Base-by-base conservation (phyloP, 306 rosid genomes). In the Lagenaria siceraria region DNA sequence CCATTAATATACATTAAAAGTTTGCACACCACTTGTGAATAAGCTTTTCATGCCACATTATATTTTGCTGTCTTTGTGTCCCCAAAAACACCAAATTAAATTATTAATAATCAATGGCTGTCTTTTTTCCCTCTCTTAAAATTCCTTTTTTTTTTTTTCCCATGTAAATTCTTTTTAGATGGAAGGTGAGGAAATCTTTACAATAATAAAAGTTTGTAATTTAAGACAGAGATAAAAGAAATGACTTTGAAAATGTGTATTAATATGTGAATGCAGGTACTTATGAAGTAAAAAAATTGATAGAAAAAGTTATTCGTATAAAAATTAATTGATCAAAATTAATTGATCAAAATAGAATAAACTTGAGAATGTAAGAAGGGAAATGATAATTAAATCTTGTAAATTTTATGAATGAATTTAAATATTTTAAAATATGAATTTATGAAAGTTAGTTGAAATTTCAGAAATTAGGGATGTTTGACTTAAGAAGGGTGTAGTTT, bases 1-100 rank as follows among this genome's bases (percentile, higher is more conserved):
- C 52, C 74, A 68, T 68, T 68, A 68, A 68, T 68, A 68, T 68
- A 40, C 52, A 68, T 68, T 68, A 36, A 68, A 33, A 68, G 9
- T 24, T 68, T 38, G 52, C 74, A 19, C 33, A 42, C 74, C 74
- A 19, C 43, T 68, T 40, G 31, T 10, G 74, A n/a, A n/a, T 42
- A 68, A 68, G 22, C 71, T 27, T 68, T 68, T 40, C 74, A 40
- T 68, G 17, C 1, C 53, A 42, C 74, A 36, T 68, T 68, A 68
- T 68, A 40, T 68, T 68, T 68, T 68, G 51, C 33, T 63, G 71
- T 63, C 71, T 33, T 4, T 33, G 71, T 68, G 74, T 68, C 74
- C 74, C 74, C 43, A 68, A 68, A 68, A 10, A 40, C 52, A 68
- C 69, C 69, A 5, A 68, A 68, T 46, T 3, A 19, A 10, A 68